Percentiles rank a stretch among this genome's conserved stretches.
Evolutionary conservation across 768 basidiomycete genomes (phyloP).

Genomic region (Agaricus blazei): DNA sequence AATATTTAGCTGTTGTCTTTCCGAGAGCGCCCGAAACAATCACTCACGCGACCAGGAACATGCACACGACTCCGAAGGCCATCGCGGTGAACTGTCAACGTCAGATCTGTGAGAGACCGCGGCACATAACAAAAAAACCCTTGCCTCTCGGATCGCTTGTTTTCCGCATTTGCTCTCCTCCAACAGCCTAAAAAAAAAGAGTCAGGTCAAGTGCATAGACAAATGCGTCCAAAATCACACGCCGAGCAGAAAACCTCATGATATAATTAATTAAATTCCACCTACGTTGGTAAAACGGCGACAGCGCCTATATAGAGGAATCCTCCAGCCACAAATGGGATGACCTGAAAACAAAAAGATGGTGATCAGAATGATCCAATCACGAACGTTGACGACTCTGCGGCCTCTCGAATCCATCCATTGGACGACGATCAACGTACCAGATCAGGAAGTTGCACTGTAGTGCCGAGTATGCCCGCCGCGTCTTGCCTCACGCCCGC

Average conservation of each 20-base stretch:
- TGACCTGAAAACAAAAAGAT: constrained; percentile 45
- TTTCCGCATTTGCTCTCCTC: constrained; percentile 83
- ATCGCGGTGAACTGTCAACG: constrained; percentile 78
- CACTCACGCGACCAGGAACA: constrained; percentile 89
- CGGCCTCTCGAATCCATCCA: neutral
- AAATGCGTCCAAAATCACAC: neutral
- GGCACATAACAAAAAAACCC: constrained; percentile 16
- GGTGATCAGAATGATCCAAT: constrained; percentile 11
- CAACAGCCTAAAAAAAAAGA: constrained; percentile 50
- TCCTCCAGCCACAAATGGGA: constrained; percentile 86
- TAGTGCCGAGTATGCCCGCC: constrained; percentile 78
- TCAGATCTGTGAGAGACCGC: constrained; percentile 5
- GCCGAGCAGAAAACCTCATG: neutral
- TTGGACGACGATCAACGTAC: constrained; percentile 39
- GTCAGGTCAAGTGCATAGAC: constrained; percentile 10
- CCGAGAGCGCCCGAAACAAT: neutral
- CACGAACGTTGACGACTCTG: constrained; percentile 11
- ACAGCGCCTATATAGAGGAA: constrained; percentile 94
- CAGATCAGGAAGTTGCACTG: constrained; percentile 71
- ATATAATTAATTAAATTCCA: constrained; percentile 14
- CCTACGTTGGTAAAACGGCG: constrained; percentile 86
- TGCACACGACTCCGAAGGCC: constrained; percentile 86
- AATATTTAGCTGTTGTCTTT: neutral
- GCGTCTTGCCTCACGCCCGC: constrained; percentile 75
- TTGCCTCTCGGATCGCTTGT: constrained; percentile 88